Evolutionary conservation across 2,329 filamentous ascomycete genomes (phyloP).

Genomic region (Ophiocordyceps camponoti-floridani): DNA sequence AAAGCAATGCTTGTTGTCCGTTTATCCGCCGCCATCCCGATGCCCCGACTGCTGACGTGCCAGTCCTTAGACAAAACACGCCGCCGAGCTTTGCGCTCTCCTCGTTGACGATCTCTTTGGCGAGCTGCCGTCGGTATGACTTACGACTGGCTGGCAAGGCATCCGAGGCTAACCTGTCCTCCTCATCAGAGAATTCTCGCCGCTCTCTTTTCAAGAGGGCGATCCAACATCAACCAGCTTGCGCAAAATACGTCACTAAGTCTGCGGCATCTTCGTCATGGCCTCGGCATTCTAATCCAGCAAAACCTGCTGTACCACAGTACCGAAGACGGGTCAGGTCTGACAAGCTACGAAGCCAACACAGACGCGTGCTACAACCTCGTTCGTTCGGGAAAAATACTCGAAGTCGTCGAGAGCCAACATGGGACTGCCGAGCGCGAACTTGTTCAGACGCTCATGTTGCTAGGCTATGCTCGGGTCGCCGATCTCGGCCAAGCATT

Average conservation of each 20-base stretch:
- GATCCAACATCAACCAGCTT: slow-evolving; percentile 53
- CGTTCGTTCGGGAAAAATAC: slow-evolving; percentile 63
- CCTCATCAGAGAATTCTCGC: slow-evolving; percentile 60
- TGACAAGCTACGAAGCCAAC: slow-evolving; percentile 73
- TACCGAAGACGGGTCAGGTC: slow-evolving; percentile 39
- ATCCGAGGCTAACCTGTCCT: slow-evolving; percentile 9
- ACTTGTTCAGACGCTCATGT: slow-evolving; percentile 56
- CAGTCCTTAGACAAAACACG: slow-evolving; percentile 43
- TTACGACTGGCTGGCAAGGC: slow-evolving; percentile 1
- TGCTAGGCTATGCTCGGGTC: slow-evolving; percentile 60
- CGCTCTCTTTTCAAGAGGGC: slow-evolving; percentile 60
- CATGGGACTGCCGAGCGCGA: slow-evolving; percentile 59
- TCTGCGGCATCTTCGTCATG: slow-evolving; percentile 61
- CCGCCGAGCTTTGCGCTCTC: slow-evolving; percentile 77
- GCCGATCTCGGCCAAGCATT: slow-evolving; percentile 52
- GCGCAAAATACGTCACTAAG: slow-evolving; percentile 54
- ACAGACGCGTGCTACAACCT: slow-evolving; percentile 64
- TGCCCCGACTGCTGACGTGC: slow-evolving; percentile 8
- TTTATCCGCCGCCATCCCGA: slow-evolving; percentile 6
- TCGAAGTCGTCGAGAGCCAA: slow-evolving; percentile 54
- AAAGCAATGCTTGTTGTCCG: slow-evolving; percentile 38
- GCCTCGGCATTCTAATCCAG: slow-evolving; percentile 70
- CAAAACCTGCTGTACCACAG: slow-evolving; percentile 71
- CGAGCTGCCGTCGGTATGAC: slow-evolving; percentile 67
- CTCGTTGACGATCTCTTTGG: slow-evolving; percentile 81